These are phyloP conservation scores for Chenopodium quinoa DNA, from an alignment of 148 eudicot genomes.

Conservation along the genomic window DNA sequence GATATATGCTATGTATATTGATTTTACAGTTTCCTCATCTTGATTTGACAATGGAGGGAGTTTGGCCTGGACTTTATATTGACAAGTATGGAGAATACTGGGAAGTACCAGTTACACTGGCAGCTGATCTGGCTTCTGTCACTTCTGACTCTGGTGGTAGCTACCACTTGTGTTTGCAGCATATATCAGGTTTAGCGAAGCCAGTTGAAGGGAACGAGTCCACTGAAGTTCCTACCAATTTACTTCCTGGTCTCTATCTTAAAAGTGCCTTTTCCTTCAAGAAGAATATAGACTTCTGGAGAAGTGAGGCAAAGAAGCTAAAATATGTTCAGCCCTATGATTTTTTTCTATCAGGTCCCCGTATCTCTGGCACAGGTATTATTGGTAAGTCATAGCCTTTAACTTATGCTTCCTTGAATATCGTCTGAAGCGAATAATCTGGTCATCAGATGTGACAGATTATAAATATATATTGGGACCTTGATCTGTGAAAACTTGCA, in stretches of 20 bases:
- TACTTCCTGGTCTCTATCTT: constrained; percentile 63
- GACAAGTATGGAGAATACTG: constrained; percentile 72
- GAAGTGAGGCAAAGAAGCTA: constrained; percentile 63
- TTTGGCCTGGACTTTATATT: constrained; percentile 63
- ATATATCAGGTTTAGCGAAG: constrained; percentile 54
- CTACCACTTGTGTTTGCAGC: constrained; percentile 68
- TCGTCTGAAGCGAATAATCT: neutral
- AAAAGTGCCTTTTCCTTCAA: constrained; percentile 65
- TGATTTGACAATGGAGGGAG: constrained; percentile 64
- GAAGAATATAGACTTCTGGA: constrained; percentile 68
- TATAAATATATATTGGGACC: neutral
- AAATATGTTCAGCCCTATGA: constrained; percentile 85
- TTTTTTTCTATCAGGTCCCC: constrained; percentile 67
- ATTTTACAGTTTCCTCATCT: constrained; percentile 70
- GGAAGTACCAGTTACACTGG: constrained; percentile 77
- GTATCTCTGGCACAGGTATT: constrained; percentile 66
- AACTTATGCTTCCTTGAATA: neutral
- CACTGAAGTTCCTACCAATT: constrained; percentile 33
- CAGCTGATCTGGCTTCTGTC: constrained; percentile 72
- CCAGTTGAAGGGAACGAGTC: constrained; percentile 39
- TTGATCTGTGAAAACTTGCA: neutral
- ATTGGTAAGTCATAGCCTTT: constrained; percentile 48
- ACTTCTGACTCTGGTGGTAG: constrained; percentile 56
- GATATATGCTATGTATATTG: neutral
- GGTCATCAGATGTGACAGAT: neutral